Base-by-base conservation (phyloP, 2,329 filamentous ascomycete genomes). In the Hysterium pulicare region DNA sequence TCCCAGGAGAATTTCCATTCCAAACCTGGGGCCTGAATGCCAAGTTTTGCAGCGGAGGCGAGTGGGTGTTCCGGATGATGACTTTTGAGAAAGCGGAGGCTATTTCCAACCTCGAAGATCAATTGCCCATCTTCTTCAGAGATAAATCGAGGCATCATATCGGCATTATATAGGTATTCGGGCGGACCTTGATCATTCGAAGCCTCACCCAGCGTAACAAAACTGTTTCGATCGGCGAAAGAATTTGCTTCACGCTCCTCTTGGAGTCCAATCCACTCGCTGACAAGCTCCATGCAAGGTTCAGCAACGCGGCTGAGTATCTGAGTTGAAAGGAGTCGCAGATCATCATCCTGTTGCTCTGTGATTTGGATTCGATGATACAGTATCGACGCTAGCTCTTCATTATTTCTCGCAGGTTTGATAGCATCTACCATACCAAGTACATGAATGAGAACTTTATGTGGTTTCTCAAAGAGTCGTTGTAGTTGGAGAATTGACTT, bases 51-150 rank as follows among this genome's bases (percentile, higher is more conserved):
- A n/a, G 71, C 57, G 32, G 73, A 73, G 11, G 80, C 77, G 32
- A 93, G 69, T 0, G 84, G 81, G 58, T 94, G 86, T 2, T 82
- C 72, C 4, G 86, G 78, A 58, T 93, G 86, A 51, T 85, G 81
- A 17, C 73, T 70, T 52, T 82, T 79, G 36, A 95, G 72, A 41
- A 93, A 82, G 6, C 86, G 79, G 36, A 95, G 67, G 59, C 86
- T 91, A 54, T 78, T 80, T 3, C 87, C 89, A 3, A 83, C 86
- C 59, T 94, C 87, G 50, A 91, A 90, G n/a, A 93, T 80, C 4
- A 75, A 71, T 38, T 78, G 75, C 3, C 81, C 83, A 50, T 90
- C 78, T 44, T 93, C 87, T 4, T 71, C 62, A 0, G 83, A 77
- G 33, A 94, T 74, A 51, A 93, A 93, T 2, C 75, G 71, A 0